Percentiles rank a stretch among this genome's conserved stretches.
Conservation (phyloP, 2,329 filamentous ascomycete genomes). For the Colletotrichum tabaci region DNA sequence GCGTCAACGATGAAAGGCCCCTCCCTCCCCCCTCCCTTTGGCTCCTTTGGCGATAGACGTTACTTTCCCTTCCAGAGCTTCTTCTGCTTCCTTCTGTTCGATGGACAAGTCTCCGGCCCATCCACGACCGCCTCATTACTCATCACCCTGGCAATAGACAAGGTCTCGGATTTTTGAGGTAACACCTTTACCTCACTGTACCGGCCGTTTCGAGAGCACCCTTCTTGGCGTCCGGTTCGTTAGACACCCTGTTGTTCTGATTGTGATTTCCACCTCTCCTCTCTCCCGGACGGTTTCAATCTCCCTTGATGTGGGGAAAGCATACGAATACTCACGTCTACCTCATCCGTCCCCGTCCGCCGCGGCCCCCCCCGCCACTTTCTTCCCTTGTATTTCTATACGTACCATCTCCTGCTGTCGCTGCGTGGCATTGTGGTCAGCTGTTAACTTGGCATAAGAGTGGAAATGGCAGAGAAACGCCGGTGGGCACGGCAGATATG, state of each 20-base stretch:
- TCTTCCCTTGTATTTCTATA: background rate
- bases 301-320: slow-evolving; percentile 18
- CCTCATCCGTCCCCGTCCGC: slow-evolving; percentile 1
- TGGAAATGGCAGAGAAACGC: background rate
- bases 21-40: background rate
- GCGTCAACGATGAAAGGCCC: background rate
- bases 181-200: background rate
- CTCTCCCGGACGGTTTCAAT: slow-evolving; percentile 25
- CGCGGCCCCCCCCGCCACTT: background rate
- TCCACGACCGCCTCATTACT: slow-evolving; percentile 10
- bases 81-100: slow-evolving; percentile 7
- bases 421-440: background rate
- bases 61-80: slow-evolving; percentile 12
- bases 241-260: background rate
- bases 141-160: slow-evolving; percentile 20
- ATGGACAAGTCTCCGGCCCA: slow-evolving; percentile 3
- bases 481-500: slow-evolving; percentile 25
- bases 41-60: background rate
- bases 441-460: background rate
- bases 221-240: slow-evolving; percentile 8
- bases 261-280: slow-evolving; percentile 11
- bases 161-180: background rate
- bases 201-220: slow-evolving; percentile 13
- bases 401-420: background rate
- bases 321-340: slow-evolving; percentile 4